A percentile compares a stretch with the other conserved stretches of the same genome.
Evolutionary conservation across 345 rosid species (phyloP).

Genomic region (Lagerstroemia speciosa): DNA sequence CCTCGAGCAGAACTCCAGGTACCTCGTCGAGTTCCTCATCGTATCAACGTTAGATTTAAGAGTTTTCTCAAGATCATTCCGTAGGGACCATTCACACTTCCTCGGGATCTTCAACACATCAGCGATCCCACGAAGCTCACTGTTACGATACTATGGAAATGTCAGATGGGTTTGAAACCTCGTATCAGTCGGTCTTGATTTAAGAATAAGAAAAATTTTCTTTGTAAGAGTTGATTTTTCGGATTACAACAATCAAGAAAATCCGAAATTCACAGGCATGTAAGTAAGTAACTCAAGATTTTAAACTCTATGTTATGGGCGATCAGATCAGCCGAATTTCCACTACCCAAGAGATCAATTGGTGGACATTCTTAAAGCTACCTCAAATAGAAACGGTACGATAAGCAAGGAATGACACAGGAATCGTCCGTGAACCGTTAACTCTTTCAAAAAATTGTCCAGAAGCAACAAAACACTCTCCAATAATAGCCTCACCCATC

Average conservation of each 20-base stretch:
- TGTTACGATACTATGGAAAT: too few relatives aligned
- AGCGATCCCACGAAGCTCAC: background rate
- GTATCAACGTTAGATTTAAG: background rate
- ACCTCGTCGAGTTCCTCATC: background rate
- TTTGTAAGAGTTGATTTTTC: too few relatives aligned
- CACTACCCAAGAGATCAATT: background rate
- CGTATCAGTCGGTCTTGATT: too few relatives aligned
- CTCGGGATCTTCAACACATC: background rate
- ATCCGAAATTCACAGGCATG: too few relatives aligned
- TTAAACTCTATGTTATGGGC: too few relatives aligned
- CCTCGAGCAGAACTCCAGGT: background rate
- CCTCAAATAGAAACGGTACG: background rate
- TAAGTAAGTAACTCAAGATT: too few relatives aligned
- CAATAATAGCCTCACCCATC: constrained; percentile 8
- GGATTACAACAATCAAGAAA: too few relatives aligned
- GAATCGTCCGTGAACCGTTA: background rate
- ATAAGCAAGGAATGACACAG: background rate
- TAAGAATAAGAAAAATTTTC: too few relatives aligned
- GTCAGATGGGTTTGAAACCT: too few relatives aligned
- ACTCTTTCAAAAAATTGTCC: background rate
- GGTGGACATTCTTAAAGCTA: background rate
- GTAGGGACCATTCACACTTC: background rate
- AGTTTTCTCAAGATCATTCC: background rate
- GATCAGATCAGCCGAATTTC: background rate
- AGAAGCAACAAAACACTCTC: background rate